Percentiles rank a stretch among this genome's conserved stretches.
Conservation (phyloP, 225 moss, liverwort and hornwort species). For the Takakia lepidozioides region DNA sequence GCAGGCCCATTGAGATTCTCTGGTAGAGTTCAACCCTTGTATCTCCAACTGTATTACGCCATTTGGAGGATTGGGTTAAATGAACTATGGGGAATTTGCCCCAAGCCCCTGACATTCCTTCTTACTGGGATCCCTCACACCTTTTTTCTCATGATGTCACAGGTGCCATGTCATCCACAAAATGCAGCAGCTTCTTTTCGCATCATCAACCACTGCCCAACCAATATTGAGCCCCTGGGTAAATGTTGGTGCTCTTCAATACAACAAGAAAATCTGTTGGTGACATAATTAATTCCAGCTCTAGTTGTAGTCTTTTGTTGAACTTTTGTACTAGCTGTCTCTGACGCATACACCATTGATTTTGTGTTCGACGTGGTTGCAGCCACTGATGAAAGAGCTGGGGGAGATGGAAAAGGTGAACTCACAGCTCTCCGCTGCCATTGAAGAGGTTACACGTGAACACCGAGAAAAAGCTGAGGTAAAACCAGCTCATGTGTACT, state of each 20-base stretch:
- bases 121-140: no score
- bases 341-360: neutral
- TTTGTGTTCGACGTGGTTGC: slow-evolving; percentile 3
- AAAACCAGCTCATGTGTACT: neutral
- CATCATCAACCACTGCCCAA: slow-evolving; percentile 94
- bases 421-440: slow-evolving; percentile 84
- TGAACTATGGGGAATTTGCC: no score
- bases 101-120: no score
- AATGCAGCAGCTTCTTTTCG: slow-evolving; percentile 95
- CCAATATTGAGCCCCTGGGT: slow-evolving; percentile 90
- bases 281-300: no score
- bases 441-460: slow-evolving; percentile 94
- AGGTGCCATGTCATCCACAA: slow-evolving; percentile 92
- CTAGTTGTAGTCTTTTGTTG: no score
- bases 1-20: no score
- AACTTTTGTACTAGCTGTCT: no score
- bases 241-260: no score
- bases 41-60: no score
- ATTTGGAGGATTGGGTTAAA: no score
- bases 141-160: neutral
- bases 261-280: no score
- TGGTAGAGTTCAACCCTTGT: no score
- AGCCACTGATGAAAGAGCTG: slow-evolving; percentile 95
- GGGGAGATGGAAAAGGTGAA: slow-evolving; percentile 99
- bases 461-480: slow-evolving; percentile 99